Conservation (phyloP, 2,329 filamentous ascomycete genomes). For the Harringtonia lauricola region DNA sequence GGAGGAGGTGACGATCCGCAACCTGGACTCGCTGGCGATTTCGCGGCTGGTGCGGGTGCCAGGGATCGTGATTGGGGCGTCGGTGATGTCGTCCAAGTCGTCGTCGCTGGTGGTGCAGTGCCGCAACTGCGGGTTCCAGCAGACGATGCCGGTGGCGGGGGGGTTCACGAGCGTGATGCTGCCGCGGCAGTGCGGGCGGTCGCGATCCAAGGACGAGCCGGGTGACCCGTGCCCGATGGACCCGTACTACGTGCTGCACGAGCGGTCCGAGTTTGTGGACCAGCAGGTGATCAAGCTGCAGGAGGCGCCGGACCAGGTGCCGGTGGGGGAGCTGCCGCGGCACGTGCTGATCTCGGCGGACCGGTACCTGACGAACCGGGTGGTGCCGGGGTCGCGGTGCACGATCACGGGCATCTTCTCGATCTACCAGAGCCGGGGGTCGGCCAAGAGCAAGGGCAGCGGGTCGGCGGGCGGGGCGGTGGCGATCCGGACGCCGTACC, state of each 20-base stretch:
- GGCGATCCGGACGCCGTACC: constrained; percentile 89
- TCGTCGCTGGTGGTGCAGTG: constrained; percentile 80
- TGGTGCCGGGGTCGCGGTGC: constrained; percentile 89
- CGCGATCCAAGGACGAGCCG: constrained; percentile 52
- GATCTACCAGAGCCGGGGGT: constrained; percentile 89
- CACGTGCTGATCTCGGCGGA: constrained; percentile 97
- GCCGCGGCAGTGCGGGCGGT: constrained; percentile 63
- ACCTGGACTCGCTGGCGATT: constrained; percentile 85
- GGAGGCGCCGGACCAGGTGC: constrained; percentile 93
- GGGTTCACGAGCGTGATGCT: constrained; percentile 83
- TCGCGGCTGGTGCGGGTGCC: constrained; percentile 92
- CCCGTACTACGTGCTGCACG: constrained; percentile 91
- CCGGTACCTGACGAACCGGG: constrained; percentile 86
- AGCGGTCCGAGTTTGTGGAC: constrained; percentile 89
- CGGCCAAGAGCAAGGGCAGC: constrained; percentile 42
- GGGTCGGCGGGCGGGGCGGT: constrained; percentile 67
- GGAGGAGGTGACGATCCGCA: constrained; percentile 83
- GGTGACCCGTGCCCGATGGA: constrained; percentile 80
- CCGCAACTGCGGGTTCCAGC: constrained; percentile 66
- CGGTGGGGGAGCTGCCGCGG: constrained; percentile 86
- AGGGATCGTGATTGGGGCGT: constrained; percentile 94
- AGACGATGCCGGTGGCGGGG: constrained; percentile 62
- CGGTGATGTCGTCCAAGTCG: constrained; percentile 92
- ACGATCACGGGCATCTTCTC: constrained; percentile 96
- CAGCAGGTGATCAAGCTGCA: constrained; percentile 98